Evolutionary conservation across 768 basidiomycete species (phyloP).

Genomic region (Filobasidium floriforme): DNA sequence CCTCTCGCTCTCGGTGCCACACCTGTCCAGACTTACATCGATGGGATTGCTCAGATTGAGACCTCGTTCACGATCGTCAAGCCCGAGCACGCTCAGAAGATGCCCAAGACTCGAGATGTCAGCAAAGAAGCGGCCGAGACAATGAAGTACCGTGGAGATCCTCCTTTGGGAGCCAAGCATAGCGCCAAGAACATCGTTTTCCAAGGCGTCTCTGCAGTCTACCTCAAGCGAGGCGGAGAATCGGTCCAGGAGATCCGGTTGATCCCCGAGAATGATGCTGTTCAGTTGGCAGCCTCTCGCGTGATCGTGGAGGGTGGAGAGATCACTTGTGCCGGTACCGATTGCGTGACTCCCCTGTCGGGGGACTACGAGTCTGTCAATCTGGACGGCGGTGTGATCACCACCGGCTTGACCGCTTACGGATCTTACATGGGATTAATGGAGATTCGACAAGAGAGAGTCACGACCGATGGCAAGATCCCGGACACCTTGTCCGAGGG

Average conservation of each 20-base stretch:
- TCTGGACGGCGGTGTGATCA: conserved; percentile 56
- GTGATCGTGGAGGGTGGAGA: conserved; percentile 55
- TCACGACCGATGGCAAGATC: conserved; percentile 58
- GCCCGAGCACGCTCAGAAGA: conserved; percentile 52
- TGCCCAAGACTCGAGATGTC: conserved; percentile 62
- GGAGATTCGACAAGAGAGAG: conserved; percentile 60
- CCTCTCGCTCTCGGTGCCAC: conserved; percentile 70
- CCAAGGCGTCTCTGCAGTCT: conserved; percentile 57
- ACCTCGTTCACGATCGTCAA: conserved; percentile 50
- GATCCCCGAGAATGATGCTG: background rate
- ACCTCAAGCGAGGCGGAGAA: conserved; percentile 42
- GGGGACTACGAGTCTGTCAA: conserved; percentile 51
- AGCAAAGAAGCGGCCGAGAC: conserved; percentile 60
- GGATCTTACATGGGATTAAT: conserved; percentile 63
- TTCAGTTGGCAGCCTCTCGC: conserved; percentile 24
- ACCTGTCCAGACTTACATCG: conserved; percentile 73
- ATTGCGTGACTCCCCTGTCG: conserved; percentile 28
- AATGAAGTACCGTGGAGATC: conserved; percentile 63
- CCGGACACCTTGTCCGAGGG: conserved; percentile 42
- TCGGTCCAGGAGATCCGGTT: conserved; percentile 19
- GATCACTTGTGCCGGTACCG: conserved; percentile 52
- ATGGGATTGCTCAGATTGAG: conserved; percentile 64
- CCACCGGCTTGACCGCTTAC: conserved; percentile 59
- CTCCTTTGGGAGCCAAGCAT: conserved; percentile 55
- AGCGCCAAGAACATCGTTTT: conserved; percentile 53